Percentiles rank a stretch among this genome's conserved stretches.
These are phyloP conservation scores for Medicago lupulina DNA, from an alignment of 306 rosid genomes.

Conservation along the genomic window DNA sequence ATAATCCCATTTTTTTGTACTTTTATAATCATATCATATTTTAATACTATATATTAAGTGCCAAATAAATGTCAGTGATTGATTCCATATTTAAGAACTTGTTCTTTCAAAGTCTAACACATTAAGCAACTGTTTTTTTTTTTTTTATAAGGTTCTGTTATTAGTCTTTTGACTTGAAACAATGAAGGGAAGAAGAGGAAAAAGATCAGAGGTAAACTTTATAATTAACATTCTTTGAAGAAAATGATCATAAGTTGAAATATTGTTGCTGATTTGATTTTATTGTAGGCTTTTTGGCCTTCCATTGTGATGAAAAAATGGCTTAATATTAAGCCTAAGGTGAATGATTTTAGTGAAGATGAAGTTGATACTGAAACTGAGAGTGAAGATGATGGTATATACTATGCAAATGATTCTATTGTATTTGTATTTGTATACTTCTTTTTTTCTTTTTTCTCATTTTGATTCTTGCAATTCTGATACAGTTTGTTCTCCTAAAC, in stretches of 20 bases:
- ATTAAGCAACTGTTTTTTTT: constrained; percentile 32
- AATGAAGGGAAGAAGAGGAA: constrained; percentile 77
- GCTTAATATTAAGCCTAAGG: constrained; percentile 91
- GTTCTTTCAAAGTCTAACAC: constrained; percentile 44
- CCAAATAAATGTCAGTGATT: constrained; percentile 36
- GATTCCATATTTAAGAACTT: constrained; percentile 59
- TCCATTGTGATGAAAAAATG: constrained; percentile 97
- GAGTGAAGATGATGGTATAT: constrained; percentile 89
- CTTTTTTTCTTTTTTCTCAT: neutral
- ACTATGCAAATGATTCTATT: constrained; percentile 11
- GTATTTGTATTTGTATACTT: too few species aligned
- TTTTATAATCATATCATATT: constrained; percentile 22
- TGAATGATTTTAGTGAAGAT: constrained; percentile 93
- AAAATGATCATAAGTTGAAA: neutral
- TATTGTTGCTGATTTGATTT: constrained; percentile 27
- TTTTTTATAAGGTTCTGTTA: constrained; percentile 27
- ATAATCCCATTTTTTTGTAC: constrained; percentile 37
- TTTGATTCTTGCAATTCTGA: constrained; percentile 44
- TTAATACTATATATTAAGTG: constrained; percentile 39
- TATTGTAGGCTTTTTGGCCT: constrained; percentile 89
- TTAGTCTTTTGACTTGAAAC: constrained; percentile 44
- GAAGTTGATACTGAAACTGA: constrained; percentile 94
- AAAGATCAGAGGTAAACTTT: constrained; percentile 71
- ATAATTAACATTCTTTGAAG: neutral
- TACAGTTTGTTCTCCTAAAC: constrained; percentile 64